Base-by-base conservation (phyloP, 108 stramenopile species). In the Nitzschia sp. region DNA sequence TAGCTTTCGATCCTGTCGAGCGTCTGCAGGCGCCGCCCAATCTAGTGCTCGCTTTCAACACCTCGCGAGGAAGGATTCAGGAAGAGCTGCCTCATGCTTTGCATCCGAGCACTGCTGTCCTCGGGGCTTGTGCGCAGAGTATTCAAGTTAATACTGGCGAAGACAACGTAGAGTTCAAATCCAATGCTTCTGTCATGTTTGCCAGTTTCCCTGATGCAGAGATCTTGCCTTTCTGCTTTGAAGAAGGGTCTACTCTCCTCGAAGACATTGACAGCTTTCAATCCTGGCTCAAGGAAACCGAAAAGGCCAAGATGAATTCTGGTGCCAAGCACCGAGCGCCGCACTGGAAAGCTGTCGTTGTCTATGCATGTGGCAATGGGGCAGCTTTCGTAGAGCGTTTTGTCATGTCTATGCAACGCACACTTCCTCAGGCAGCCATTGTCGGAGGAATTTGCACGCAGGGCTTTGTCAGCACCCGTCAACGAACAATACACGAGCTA, bases 371-470 rank as follows among this genome's bases (percentile, higher is more conserved):
- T 50, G 84, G 79, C 17, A 17, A 39, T 22, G 57, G 70, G 9
- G 29, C 37, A 12, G 38, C 54, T 12, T 11, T 42, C 6, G 42
- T 62, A 20, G 81, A 80, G 53, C 11, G 15, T 10, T 69, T 82
- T 64, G 57, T 80, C 15, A 8, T 14, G 6, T 6, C 17, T 15
- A 20, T 82, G 25, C 84, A 85, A 63, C 0, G 11, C 7, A 24
- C 19, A 1, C 53, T 71, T 26, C 81, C 84, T 14, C 41, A 70
- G 21, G 60, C 64, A 12, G 70, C 79, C 0, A 85, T 85, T 66
- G 81, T 82, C 7, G 84, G 84, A 46, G 84, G 84, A 19, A 69
- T 80, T 22, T 80, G 79, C 41, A n/a, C 38, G 2, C 21, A 39
- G 6, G 83, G 83, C 10, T 77, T 63, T 63, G 68, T 84, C 19